Conservation (phyloP, 768 basidiomycete genomes). For the Leccinum aurantiacum region DNA sequence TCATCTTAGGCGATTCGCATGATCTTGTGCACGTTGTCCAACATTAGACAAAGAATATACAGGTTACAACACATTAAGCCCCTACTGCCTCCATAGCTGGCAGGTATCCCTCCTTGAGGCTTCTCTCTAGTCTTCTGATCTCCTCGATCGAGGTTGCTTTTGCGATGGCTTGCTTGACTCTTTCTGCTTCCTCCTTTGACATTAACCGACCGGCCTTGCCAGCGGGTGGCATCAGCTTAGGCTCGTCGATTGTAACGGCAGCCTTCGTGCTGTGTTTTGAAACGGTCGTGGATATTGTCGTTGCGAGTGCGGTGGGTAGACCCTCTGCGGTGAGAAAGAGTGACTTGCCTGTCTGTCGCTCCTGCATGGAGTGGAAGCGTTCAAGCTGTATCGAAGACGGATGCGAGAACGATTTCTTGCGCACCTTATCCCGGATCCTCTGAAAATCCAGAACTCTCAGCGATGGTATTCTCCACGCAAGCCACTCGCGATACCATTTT, state of each 20-base stretch:
- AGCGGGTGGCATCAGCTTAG: constrained; percentile 53
- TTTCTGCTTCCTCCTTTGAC: constrained; percentile 89
- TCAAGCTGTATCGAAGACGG: constrained; percentile 27
- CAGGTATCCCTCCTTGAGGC: constrained; percentile 80
- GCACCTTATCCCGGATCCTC: constrained; percentile 92
- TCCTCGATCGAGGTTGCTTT: constrained; percentile 91
- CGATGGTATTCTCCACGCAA: constrained; percentile 82
- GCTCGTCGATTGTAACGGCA: constrained; percentile 72
- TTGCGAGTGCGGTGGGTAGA: constrained; percentile 76
- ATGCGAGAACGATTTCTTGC: constrained; percentile 39
- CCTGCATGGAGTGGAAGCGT: constrained; percentile 47
- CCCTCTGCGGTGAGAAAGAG: constrained; percentile 82
- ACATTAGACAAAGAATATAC: constrained; percentile 34
- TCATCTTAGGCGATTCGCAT: neutral
- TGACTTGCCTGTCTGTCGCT: constrained; percentile 70
- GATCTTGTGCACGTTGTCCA: neutral
- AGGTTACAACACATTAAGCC: constrained; percentile 49
- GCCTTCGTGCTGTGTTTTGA: constrained; percentile 65
- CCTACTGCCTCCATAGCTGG: constrained; percentile 77
- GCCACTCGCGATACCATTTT: constrained; percentile 97
- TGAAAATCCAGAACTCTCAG: constrained; percentile 94
- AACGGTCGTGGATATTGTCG: constrained; percentile 71
- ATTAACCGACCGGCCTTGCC: constrained; percentile 83
- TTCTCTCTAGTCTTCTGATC: constrained; percentile 79
- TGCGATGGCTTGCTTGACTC: constrained; percentile 83